These are phyloP conservation scores for Diaporthe aspalathi DNA, from an alignment of 2,329 filamentous ascomycete genomes.

Conservation along the genomic window DNA sequence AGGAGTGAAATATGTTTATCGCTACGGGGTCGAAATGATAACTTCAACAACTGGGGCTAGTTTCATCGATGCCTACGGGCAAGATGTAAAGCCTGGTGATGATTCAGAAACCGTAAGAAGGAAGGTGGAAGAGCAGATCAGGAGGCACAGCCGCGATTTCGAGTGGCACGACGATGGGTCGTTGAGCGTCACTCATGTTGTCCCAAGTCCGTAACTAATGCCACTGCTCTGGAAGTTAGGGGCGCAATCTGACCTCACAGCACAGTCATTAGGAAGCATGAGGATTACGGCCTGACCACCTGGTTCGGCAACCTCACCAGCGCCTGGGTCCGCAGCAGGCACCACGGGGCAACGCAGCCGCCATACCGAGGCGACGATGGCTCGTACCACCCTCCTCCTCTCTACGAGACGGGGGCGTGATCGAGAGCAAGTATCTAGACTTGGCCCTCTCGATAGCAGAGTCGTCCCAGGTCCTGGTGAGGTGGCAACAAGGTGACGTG, in stretches of 20 bases:
- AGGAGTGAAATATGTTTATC: slow-evolving; percentile 49
- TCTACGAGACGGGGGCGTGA: slow-evolving; percentile 46
- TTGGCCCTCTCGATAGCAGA: slow-evolving; percentile 46
- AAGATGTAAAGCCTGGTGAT: slow-evolving; percentile 44
- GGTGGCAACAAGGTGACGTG: slow-evolving; percentile 48
- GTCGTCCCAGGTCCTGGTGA: slow-evolving; percentile 43
- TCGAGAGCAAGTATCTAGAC: slow-evolving; percentile 47
- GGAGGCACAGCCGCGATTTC: slow-evolving; percentile 49
- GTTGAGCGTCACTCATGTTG: slow-evolving; percentile 49
- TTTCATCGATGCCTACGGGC: slow-evolving; percentile 48
- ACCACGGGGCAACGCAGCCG: slow-evolving; percentile 48
- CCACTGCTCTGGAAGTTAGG: too few species aligned
- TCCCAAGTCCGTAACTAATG: slow-evolving; percentile 43
- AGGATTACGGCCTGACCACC: slow-evolving; percentile 44
- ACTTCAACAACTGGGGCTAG: slow-evolving; percentile 49
- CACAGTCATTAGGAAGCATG: slow-evolving; percentile 46
- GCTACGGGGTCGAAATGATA: slow-evolving; percentile 44
- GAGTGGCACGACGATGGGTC: slow-evolving; percentile 51
- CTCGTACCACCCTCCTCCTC: slow-evolving; percentile 50
- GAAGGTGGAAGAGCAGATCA: slow-evolving; percentile 48
- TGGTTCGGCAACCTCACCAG: slow-evolving; percentile 52
- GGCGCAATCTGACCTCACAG: not conserved
- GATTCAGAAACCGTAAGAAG: slow-evolving; percentile 42
- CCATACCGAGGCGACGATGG: slow-evolving; percentile 48
- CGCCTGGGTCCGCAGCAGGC: slow-evolving; percentile 49